Percentiles rank a stretch among this genome's conserved stretches.
Evolutionary conservation across 2,329 filamentous ascomycete species (phyloP).

Genomic region (Pestalotiopsis fici): DNA sequence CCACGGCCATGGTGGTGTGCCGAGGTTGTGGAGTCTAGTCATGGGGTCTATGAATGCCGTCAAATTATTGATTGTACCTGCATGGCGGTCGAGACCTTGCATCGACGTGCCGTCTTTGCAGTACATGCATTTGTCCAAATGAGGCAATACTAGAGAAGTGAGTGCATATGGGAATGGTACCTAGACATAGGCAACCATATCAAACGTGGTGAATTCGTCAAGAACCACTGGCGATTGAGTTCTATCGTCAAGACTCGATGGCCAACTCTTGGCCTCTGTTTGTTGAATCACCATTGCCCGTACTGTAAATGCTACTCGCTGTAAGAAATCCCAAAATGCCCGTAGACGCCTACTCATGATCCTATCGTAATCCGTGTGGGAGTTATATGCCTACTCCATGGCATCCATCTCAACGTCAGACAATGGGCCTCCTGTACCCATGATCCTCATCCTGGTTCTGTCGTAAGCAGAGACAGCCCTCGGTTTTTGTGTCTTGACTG

Average conservation of each 20-base stretch:
- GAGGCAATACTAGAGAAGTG: background rate
- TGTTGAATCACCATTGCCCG: background rate
- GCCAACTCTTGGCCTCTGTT: background rate
- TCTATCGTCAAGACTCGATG: background rate
- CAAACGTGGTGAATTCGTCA: background rate
- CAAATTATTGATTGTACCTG: background rate
- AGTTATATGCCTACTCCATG: slow-evolving; percentile 3
- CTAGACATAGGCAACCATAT: background rate
- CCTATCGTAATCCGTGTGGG: background rate
- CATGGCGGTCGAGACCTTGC: background rate
- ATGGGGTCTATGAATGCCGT: background rate
- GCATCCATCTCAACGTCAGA: slow-evolving; percentile 12
- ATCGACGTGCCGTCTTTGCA: background rate
- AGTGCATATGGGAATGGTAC: background rate
- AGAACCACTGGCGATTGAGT: background rate
- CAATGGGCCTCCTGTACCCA: slow-evolving; percentile 6
- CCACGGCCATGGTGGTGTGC: background rate
- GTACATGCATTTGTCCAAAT: background rate
- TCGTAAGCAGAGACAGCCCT: background rate
- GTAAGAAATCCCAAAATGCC: background rate
- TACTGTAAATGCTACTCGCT: background rate
- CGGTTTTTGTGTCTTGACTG: slow-evolving; percentile 6
- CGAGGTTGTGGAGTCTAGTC: background rate
- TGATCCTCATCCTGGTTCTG: slow-evolving; percentile 10
- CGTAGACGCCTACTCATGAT: slow-evolving; percentile 3